Evolutionary conservation across 345 rosid genomes (phyloP), one percentile per base, ranked within the genome.

Genomic region (Hibiscus trionum): DNA sequence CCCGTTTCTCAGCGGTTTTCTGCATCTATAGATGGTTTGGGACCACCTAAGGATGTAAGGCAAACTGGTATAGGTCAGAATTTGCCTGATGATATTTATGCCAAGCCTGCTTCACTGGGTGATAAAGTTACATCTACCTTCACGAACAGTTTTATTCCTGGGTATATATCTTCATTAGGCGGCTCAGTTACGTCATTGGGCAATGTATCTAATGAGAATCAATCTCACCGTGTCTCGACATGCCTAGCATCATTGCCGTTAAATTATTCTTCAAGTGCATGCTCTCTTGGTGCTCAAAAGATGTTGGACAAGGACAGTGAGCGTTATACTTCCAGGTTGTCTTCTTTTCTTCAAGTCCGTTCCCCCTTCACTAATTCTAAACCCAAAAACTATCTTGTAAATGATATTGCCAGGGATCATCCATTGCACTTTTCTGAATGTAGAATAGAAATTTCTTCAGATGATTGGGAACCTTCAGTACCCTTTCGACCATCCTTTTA

Each of bases 401-500:
- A 35, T 35, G 71, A 77, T 73, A 11, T 52, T 66, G 57, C 76
- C 53, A 65, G 61, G 44, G 80, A 75, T 72, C 75, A 72, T 4
- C 75, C 72, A 5, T 60, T 49, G 66, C 60, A 1, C 27, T 62
- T 65, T 70, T 77, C 82, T 53, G 75, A 84, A 62, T 55, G 71
- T 69, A 81, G 76, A 76, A 78, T 75, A 75, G 80, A 80, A 47
- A 57, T 80, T 77, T 79, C 84, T 69, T 82, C 90, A 50, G 77
- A 84, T 83, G 88, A 88, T 77, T 95, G 99, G 99, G 96, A 88
- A 65, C 93, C 92, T 52, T 95, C 99, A 35, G 83, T 86, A 66
- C 96, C 97, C 62, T 95, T 95, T 80, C 84, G 63, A 62, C 87
- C 97, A 7, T 90, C 97, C 46, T 88, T 90, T 73, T 66, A 80